Conservation (phyloP, 768 basidiomycete species). For the Kwoniella heveanensis region DNA sequence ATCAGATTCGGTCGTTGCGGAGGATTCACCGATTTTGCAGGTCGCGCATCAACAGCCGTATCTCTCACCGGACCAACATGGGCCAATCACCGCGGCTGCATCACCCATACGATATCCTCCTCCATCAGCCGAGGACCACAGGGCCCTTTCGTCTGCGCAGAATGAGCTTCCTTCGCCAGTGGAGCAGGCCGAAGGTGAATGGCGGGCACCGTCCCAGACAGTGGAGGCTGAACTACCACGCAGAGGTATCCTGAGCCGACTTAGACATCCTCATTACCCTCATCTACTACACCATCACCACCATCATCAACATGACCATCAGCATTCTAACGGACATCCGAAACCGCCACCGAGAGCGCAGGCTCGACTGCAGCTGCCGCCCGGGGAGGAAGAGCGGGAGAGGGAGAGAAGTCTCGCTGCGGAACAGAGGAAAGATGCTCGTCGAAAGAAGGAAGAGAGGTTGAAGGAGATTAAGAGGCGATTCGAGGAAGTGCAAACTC, state of each 20-base stretch:
- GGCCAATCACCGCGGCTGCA: no score
- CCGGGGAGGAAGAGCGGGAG: not conserved
- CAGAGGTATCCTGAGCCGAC: not conserved
- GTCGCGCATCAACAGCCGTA: not conserved
- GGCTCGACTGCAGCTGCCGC: not conserved
- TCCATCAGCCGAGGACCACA: not conserved
- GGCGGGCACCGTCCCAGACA: no score
- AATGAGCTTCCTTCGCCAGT: no score
- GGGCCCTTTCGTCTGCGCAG: no score
- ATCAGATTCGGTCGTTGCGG: not conserved
- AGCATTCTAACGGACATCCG: not conserved
- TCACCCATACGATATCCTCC: not conserved
- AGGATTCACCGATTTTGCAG: not conserved
- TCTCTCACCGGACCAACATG: no score
- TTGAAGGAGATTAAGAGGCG: slow-evolving; percentile 10
- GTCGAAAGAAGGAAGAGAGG: slow-evolving; percentile 9
- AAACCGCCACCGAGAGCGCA: not conserved
- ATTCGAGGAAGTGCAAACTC: slow-evolving; percentile 19
- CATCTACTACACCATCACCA: not conserved
- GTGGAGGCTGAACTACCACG: no score
- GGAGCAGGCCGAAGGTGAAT: no score
- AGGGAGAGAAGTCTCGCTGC: not conserved
- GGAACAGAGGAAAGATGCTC: slow-evolving; percentile 5
- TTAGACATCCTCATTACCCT: not conserved
- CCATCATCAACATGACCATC: not conserved